These are phyloP conservation scores for Dipteronia dyeriana DNA, from an alignment of 345 rosid genomes.

Conservation along the genomic window DNA sequence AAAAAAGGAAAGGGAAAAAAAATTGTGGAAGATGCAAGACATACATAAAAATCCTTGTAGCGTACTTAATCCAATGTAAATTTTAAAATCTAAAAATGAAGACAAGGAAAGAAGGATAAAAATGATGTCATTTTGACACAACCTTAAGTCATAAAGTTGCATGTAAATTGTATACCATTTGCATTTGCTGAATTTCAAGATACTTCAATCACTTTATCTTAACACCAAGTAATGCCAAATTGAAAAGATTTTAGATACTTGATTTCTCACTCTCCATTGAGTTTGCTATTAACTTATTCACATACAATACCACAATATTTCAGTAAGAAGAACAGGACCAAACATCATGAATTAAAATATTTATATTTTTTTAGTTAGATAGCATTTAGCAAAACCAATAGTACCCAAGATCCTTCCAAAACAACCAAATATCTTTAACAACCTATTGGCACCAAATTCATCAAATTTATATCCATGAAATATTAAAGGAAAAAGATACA, in stretches of 20 bases:
- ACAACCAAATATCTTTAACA: not conserved
- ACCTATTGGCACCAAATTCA: not conserved
- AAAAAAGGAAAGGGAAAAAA: not conserved
- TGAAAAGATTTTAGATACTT: too few relatives aligned
- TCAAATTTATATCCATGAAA: not conserved
- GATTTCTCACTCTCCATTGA: too few relatives aligned
- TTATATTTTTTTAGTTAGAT: not conserved
- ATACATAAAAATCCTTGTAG: not conserved
- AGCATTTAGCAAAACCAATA: not conserved
- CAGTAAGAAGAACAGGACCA: not conserved
- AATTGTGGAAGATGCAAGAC: not conserved
- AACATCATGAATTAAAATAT: not conserved
- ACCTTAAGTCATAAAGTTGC: not conserved
- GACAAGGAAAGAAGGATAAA: not conserved
- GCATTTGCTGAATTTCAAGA: not conserved
- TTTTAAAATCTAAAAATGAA: constrained; percentile 5
- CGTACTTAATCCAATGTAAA: not conserved
- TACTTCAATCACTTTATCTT: not conserved
- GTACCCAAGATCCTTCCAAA: not conserved
- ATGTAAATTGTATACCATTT: not conserved
- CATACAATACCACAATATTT: not conserved
- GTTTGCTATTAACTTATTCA: not conserved
- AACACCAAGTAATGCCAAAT: too few relatives aligned
- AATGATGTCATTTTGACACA: not conserved
- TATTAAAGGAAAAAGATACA: not conserved